Evolutionary conservation across 164 flowering plant genomes (phyloP).

Genomic region (Piper longum): DNA sequence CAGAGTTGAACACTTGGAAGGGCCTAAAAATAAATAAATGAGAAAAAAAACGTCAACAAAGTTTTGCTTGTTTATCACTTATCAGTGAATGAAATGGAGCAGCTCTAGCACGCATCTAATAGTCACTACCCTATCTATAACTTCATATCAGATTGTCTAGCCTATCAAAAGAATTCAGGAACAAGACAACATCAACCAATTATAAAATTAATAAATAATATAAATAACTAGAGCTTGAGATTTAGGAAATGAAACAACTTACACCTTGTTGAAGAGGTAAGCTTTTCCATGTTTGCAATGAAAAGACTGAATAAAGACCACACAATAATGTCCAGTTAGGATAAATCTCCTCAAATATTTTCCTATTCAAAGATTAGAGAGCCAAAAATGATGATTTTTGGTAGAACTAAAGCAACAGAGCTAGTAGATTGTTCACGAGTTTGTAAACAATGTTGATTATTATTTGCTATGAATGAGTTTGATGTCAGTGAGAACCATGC

Average conservation of each 20-base stretch:
- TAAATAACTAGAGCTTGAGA: not conserved
- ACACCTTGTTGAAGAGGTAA: conserved; percentile 74
- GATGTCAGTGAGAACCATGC: too few relatives aligned
- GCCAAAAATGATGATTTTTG: not conserved
- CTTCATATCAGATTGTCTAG: too few relatives aligned
- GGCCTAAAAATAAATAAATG: too few relatives aligned
- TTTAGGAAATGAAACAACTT: conserved; percentile 24
- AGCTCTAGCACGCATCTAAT: too few relatives aligned
- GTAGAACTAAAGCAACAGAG: not conserved
- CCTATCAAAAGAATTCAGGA: not conserved
- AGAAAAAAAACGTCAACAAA: too few relatives aligned
- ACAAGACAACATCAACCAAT: not conserved
- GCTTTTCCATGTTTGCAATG: conserved; percentile 75
- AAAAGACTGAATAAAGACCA: conserved; percentile 40
- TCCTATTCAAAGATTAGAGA: not conserved
- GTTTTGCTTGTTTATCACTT: too few relatives aligned
- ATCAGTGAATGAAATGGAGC: too few relatives aligned
- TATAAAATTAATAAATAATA: not conserved
- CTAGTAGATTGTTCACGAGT: too few relatives aligned
- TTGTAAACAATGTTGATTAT: too few relatives aligned
- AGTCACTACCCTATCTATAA: too few relatives aligned
- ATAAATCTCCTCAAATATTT: not conserved
- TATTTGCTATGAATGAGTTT: too few relatives aligned
- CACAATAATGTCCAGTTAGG: conserved; percentile 23
- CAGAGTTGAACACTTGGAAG: too few relatives aligned